Evolutionary conservation across 169 alveolate genomes (phyloP), one percentile per base, ranked within the genome.

Genomic region (Toxoplasma gondii): DNA sequence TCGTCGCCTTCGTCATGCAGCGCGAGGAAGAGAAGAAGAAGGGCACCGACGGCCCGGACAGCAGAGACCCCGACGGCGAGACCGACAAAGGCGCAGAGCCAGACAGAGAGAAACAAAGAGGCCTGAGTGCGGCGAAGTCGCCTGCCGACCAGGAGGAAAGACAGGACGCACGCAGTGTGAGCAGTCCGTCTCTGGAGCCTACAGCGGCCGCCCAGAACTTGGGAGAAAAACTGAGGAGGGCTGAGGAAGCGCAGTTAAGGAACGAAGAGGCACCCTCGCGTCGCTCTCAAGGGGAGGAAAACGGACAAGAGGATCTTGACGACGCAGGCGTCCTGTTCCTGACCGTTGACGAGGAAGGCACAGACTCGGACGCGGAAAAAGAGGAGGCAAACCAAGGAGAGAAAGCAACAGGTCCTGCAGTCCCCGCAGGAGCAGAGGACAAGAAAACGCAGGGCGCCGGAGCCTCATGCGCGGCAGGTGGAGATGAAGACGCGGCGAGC

Each of bases 301-400:
- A 34, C 39, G 29, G 83, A 70, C 44, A 78, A 78, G 86, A 78
- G 24, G 74, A 27, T 4, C 74, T 64, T 31, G 74, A 64, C 74
- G 29, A 19, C 74, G 74, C 74, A 16, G 74, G 74, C 9, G 74
- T 27, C 34, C 9, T 64, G 34, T 10, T 4, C n/a, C 29, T 64
- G 74, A 64, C 74, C 10, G 39, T 78, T n/a, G n/a, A n/a, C 29
- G 86, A 78, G 24, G 86, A 78, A 7, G 24, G 43, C 39, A 78
- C 27, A 12, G 86, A n/a, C 86, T 38, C 39, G n/a, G 86, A 36
- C 39, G 45, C 86, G 86, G 86, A 78, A n/a, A 78, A n/a, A 78
- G 86, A 19, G 45, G 24, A 9, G 43, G 86, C 4, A n/a, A 38
- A n/a, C 12, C 44, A 31, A n/a, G 29, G 31, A 16, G 86, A 38